These are phyloP conservation scores for Aspergillus calidoustus DNA, from an alignment of 2,329 filamentous ascomycete genomes.

Conservation along the genomic window DNA sequence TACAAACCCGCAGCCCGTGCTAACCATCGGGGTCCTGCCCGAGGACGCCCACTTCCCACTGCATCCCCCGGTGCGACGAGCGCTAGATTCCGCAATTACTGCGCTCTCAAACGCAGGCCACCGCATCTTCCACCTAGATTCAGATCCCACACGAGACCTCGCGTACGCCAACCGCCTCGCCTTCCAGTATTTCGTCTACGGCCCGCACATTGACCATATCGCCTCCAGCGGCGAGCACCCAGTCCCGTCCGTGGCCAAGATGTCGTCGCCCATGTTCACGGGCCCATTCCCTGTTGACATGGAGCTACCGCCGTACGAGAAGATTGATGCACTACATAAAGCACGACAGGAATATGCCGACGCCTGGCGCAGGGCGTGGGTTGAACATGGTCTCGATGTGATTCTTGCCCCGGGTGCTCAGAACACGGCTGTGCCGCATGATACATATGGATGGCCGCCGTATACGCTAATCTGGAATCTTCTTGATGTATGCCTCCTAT, in stretches of 20 bases:
- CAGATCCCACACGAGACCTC: slow-evolving; percentile 35
- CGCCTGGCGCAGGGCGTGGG: slow-evolving; percentile 49
- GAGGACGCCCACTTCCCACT: slow-evolving; percentile 55
- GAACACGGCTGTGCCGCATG: slow-evolving; percentile 57
- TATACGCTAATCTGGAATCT: slow-evolving; percentile 60
- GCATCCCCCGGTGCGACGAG: slow-evolving; percentile 56
- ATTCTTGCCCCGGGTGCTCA: slow-evolving; percentile 56
- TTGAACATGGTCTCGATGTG: slow-evolving; percentile 53
- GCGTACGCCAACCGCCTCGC: slow-evolving; percentile 40
- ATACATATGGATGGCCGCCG: slow-evolving; percentile 43
- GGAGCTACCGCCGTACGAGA: slow-evolving; percentile 25
- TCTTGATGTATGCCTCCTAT: slow-evolving; percentile 50
- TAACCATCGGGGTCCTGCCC: slow-evolving; percentile 56
- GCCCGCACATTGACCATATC: slow-evolving; percentile 25
- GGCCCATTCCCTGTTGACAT: slow-evolving; percentile 35
- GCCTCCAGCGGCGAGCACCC: slow-evolving; percentile 49
- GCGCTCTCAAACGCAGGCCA: slow-evolving; percentile 52
- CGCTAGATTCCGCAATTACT: slow-evolving; percentile 47
- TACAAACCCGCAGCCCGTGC: slow-evolving; percentile 13
- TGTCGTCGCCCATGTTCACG: slow-evolving; percentile 9
- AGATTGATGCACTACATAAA: background rate
- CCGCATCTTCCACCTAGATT: slow-evolving; percentile 44
- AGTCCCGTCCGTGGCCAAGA: slow-evolving; percentile 38
- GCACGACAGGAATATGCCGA: background rate
- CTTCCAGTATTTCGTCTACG: slow-evolving; percentile 33